Base-by-base conservation (phyloP, 306 rosid genomes). In the Cucurbita ficifolia region DNA sequence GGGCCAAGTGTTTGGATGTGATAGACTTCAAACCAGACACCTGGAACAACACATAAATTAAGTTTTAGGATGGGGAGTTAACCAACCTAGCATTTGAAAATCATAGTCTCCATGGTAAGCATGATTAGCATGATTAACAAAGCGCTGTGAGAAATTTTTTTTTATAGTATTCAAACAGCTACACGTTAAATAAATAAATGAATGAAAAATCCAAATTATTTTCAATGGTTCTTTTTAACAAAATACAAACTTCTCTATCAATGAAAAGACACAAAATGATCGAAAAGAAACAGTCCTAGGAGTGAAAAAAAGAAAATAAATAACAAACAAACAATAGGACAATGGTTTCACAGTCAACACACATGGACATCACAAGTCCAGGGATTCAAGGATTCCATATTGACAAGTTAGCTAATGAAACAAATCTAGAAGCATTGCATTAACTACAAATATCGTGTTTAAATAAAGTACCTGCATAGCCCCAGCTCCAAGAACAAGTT, bases 21-120 rank as follows among this genome's bases (percentile, higher is more conserved):
- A 95, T 95, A 72, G 99, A 95, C 96, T 95, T 95, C 88, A 95
- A 77, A 81, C 99, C 97, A 73, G 97, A 95, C 83, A 91, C 99
- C 99, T 95, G 82, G 78, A 80, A 77, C 53, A 74, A 14, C 83
- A 71, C 64, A 73, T 72, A 59, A 24, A 70, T 63, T 79, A 68
- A 57, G 70, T 76, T 39, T 74, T 76, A 77, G 61, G 76, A 77
- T 70, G 45, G 60, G 65, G 58, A 81, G 75, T 55, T 55, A 56
- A 68, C 73, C 73, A 79, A 68, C 56, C 12, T 58, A 52, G 17
- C 76, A 76, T 48, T 14, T 49, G 58, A 48, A 72, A 70, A 33
- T 75, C 29, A 70, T 65, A 74, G 78, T 36, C 64, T 50, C 74
- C 74, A 70, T 70, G 40, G 59, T 70, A 70, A 33, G 58, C 46